Evolutionary conservation across 805 yeast genomes (phyloP).

Genomic region (Kluyveromyces dobzhanskii): DNA sequence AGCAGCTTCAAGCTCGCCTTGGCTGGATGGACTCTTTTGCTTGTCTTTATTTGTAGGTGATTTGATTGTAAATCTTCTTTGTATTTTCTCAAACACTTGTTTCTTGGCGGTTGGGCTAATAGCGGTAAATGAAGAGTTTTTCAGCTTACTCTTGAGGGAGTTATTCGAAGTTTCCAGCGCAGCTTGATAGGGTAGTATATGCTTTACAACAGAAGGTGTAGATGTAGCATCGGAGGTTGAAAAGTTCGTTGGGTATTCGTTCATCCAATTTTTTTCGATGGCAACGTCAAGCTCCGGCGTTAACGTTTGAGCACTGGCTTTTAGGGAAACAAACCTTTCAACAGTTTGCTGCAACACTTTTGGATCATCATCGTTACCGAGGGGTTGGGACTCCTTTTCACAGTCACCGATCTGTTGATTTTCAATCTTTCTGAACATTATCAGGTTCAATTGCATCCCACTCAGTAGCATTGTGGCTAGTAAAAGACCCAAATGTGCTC

Average conservation of each 20-base stretch:
- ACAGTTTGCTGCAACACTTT: constrained; percentile 5
- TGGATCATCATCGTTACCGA: constrained; percentile 2
- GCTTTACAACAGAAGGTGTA: constrained; percentile 22
- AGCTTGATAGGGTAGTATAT: constrained; percentile 9
- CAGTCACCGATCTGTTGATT: neutral
- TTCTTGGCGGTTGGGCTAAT: constrained; percentile 1
- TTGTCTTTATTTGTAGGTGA: neutral
- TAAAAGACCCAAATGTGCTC: constrained; percentile 4
- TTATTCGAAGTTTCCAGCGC: neutral
- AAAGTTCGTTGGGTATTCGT: constrained; percentile 8
- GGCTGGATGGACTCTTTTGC: neutral
- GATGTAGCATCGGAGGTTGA: constrained; percentile 15
- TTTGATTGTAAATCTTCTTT: neutral
- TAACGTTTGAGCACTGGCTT: constrained; percentile 28
- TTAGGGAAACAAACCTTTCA: constrained; percentile 19
- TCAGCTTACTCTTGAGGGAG: constrained; percentile 2
- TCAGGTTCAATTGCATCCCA: neutral
- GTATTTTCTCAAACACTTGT: constrained; percentile 3
- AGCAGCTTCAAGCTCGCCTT: neutral
- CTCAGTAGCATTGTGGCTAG: constrained; percentile 5
- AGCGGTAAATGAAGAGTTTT: constrained; percentile 1
- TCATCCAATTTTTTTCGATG: constrained; percentile 9
- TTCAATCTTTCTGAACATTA: constrained; percentile 1
- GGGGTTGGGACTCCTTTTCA: neutral
- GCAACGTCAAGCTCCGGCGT: constrained; percentile 19